Evolutionary conservation across 257 asterid genomes (phyloP).

Genomic region (Scutellaria galericulata): DNA sequence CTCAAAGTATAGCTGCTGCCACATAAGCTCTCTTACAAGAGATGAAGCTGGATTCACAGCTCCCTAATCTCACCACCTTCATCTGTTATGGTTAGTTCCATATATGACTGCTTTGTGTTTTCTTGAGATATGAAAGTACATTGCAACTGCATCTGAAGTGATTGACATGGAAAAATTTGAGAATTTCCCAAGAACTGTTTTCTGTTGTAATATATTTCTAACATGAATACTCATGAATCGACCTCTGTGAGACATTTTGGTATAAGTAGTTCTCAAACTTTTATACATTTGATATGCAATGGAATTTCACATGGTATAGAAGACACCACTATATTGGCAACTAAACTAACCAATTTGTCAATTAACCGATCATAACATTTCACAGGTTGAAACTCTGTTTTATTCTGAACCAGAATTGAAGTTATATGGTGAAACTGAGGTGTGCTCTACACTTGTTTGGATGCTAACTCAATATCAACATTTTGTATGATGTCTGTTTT

Average conservation of each 20-base stretch:
- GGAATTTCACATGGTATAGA: constrained; percentile 19
- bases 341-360: constrained; percentile 1
- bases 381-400: background rate
- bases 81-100: constrained; percentile 38
- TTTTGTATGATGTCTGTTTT: background rate
- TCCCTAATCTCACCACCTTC: constrained; percentile 14
- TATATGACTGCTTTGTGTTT: constrained; percentile 18
- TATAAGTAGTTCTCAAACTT: background rate
- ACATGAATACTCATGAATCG: background rate
- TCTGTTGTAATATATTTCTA: too few species aligned
- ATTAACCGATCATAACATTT: background rate
- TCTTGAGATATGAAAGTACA: background rate
- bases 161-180: background rate
- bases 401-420: constrained; percentile 21
- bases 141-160: constrained; percentile 4
- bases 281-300: background rate
- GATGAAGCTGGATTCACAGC: background rate
- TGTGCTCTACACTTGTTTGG: background rate
- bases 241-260: background rate
- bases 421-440: constrained; percentile 1
- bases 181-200: background rate
- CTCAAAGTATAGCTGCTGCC: constrained; percentile 35
- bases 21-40: constrained; percentile 9
- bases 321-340: background rate
- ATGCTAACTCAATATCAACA: background rate